phyloP scores from a whole-genome alignment of 2,329 filamentous ascomycete genomes.

The Stachybotrys chlorohalonatus region DNA sequence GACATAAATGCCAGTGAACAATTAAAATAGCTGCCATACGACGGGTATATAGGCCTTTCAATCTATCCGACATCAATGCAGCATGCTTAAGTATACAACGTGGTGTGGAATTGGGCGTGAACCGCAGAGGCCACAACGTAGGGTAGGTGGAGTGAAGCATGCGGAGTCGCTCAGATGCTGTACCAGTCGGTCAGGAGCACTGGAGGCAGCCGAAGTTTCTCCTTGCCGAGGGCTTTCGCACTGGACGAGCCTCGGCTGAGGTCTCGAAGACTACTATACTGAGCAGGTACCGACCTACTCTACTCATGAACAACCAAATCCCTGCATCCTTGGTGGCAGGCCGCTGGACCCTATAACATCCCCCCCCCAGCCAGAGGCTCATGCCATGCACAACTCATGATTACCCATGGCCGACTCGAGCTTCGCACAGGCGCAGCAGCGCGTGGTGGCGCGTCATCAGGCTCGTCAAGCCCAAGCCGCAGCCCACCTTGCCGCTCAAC shows the following conservation, averaged over 20 bases:
- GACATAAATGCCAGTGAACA: no score
- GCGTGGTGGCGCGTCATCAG: constrained; percentile 71
- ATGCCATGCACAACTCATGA: not conserved
- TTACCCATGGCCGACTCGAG: constrained; percentile 44
- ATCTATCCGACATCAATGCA: no score
- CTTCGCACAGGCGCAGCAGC: constrained; percentile 84
- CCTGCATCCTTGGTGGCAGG: no score
- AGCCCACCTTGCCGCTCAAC: constrained; percentile 40
- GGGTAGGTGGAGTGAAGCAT: no score
- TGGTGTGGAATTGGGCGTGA: no score
- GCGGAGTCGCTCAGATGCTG: not conserved
- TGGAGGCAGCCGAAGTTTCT: not conserved
- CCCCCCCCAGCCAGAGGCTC: not conserved
- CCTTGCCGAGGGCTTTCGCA: not conserved
- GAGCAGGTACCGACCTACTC: no score
- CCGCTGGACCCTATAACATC: not conserved
- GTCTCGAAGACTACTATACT: no score
- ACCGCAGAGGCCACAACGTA: no score
- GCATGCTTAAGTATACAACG: no score
- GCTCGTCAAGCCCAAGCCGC: constrained; percentile 61
- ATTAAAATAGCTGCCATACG: no score
- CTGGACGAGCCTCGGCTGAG: not conserved
- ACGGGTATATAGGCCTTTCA: no score
- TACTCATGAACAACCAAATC: no score
- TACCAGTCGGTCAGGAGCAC: not conserved